Conservation (phyloP, 2,329 filamentous ascomycete genomes). For the Calonectria pseudoreteaudii region DNA sequence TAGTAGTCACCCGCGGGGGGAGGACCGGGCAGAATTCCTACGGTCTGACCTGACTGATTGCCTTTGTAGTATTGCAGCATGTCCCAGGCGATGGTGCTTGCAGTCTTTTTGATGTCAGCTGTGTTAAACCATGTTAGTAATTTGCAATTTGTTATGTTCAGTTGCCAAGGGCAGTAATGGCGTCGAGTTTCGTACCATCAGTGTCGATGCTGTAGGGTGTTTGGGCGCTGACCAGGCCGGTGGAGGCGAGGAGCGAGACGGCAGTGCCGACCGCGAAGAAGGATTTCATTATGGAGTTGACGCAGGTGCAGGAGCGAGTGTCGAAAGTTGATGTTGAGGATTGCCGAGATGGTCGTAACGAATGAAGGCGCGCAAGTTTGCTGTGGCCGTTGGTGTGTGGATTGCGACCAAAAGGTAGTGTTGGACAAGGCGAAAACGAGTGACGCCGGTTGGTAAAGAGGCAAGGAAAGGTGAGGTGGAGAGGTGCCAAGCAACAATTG, state of each 20-base stretch:
- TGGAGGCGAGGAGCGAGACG: slow-evolving; percentile 38
- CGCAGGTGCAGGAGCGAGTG: slow-evolving; percentile 21
- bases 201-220: slow-evolving; percentile 40
- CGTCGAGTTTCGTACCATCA: slow-evolving; percentile 30
- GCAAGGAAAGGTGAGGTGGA: slow-evolving; percentile 4
- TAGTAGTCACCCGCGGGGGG: slow-evolving; percentile 64
- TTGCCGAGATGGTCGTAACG: not conserved
- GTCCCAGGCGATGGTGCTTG: slow-evolving; percentile 56
- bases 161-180: not conserved
- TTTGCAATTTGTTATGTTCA: not conserved
- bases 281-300: slow-evolving; percentile 37
- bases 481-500: slow-evolving; percentile 23
- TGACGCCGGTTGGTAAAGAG: slow-evolving; percentile 7
- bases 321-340: not conserved
- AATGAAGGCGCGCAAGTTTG: slow-evolving; percentile 19
- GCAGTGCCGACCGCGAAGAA: slow-evolving; percentile 30
- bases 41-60: slow-evolving; percentile 56
- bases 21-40: slow-evolving; percentile 62
- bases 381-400: not conserved
- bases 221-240: slow-evolving; percentile 37
- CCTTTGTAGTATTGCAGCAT: slow-evolving; percentile 60
- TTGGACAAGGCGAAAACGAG: slow-evolving; percentile 23
- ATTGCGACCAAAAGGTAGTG: not conserved
- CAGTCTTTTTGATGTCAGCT: slow-evolving; percentile 55
- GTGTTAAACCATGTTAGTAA: slow-evolving; percentile 27